Evolutionary conservation across 2,329 filamentous ascomycete species (phyloP), one percentile per base, ranked within the genome.

Genomic region (Ophiostoma ulmi): DNA sequence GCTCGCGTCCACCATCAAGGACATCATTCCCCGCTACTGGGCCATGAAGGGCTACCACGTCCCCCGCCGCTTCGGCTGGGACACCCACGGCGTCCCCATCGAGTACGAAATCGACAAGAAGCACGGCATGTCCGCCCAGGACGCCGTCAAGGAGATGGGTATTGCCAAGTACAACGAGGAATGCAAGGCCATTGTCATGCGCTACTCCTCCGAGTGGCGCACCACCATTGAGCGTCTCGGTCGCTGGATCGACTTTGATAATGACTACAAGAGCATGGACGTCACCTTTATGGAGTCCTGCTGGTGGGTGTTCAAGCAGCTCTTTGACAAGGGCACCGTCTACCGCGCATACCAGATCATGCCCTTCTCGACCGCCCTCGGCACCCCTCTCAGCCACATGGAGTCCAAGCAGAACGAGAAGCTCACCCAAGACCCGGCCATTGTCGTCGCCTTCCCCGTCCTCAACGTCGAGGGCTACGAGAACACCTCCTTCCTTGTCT

Each of bases 61-160:
- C 69, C 92, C 95, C 83, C 88, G 94, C 74, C 87, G 94, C 72
- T 97, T 97, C 75, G 94, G 94, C 69, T 97, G 94, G 94, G 94
- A 97, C 73, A 90, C 94, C 1, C 94, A 97, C 78, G 94, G 94
- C 73, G 85, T 98, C 69, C 94, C 94, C 20, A 95, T 98, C 75
- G 94, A 98, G 82, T 92, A 97, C 79, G 94, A 97, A 81, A 97
- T 97, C 77, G 94, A 97, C 84, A 97, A 97, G 86, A 94, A 94
- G 81, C 85, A 97, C 74, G 91, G 92, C 58, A 94, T 97, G 77
- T 92, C 91, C 2, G 75, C 93, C 69, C 91, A 91, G 79, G 91
- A 94, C 74, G 93, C 93, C 5, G 94, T 98, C 61, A 87, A 90
- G 81, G 86, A 96, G 81, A 85, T 97, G 75, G 94, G 94, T 68